Percentiles rank a stretch among this genome's conserved stretches.
Conservation (phyloP, 176 grass and related monocot species). For the Oropetium thomaeum region DNA sequence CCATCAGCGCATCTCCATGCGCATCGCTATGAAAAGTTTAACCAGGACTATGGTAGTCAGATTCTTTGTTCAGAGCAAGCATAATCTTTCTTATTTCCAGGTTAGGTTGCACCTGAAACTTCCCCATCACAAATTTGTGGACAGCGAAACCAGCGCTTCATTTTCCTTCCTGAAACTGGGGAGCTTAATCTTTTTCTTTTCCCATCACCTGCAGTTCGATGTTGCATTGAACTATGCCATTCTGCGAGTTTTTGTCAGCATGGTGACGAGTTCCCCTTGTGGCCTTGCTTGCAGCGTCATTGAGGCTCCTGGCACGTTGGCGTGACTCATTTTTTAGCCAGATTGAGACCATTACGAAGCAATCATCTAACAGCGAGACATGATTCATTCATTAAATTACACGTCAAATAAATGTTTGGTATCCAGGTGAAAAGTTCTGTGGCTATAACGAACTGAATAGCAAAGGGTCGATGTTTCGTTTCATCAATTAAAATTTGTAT, state of each 20-base stretch:
- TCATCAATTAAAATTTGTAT: neutral
- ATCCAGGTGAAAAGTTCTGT: neutral
- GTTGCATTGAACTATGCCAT: neutral
- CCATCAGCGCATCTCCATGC: slow-evolving; percentile 91
- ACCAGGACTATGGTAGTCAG: slow-evolving; percentile 88
- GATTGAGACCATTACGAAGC: neutral
- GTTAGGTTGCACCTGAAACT: neutral
- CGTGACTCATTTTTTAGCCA: neutral
- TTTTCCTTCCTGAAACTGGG: neutral
- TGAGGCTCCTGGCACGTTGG: neutral
- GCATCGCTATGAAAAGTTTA: slow-evolving; percentile 78
- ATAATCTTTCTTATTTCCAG: slow-evolving; percentile 5
- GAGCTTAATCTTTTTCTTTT: neutral
- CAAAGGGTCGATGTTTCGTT: neutral
- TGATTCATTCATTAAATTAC: slow-evolving; percentile 15
- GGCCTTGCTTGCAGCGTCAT: neutral
- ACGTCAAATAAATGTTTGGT: slow-evolving; percentile 4
- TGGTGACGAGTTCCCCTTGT: neutral
- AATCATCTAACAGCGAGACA: neutral
- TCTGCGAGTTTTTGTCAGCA: neutral
- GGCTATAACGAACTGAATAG: neutral
- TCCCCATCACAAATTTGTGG: neutral
- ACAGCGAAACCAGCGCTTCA: neutral
- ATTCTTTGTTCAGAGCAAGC: slow-evolving; percentile 40
- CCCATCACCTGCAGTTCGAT: neutral